Percentiles rank a stretch among this genome's conserved stretches.
Evolutionary conservation across 306 rosid genomes (phyloP).

Genomic region (Malus fusca): DNA sequence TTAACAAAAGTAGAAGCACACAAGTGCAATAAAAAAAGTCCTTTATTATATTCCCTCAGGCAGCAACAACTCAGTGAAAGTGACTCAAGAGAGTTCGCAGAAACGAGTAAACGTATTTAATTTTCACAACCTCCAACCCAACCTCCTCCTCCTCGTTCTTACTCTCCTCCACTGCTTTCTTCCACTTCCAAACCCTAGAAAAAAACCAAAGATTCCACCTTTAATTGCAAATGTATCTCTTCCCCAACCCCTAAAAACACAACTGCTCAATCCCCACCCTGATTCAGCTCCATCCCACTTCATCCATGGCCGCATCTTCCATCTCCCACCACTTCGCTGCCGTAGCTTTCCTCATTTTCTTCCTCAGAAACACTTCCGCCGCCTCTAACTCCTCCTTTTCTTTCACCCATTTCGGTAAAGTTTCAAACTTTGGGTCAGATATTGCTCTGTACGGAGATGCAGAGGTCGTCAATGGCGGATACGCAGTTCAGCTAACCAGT

Average conservation of each 20-base stretch:
- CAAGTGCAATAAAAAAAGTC: slow-evolving; percentile 17
- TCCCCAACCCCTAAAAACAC: slow-evolving; percentile 28
- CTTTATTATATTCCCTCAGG: slow-evolving; percentile 36
- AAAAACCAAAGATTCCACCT: slow-evolving; percentile 23
- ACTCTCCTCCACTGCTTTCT: slow-evolving; percentile 52
- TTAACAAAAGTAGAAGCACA: slow-evolving; percentile 9
- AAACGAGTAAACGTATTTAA: slow-evolving; percentile 49
- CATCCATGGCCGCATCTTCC: slow-evolving; percentile 54
- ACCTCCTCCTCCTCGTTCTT: slow-evolving; percentile 36
- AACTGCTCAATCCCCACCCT: slow-evolving; percentile 11
- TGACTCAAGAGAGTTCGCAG: slow-evolving; percentile 28
- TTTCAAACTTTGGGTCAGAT: slow-evolving; percentile 42
- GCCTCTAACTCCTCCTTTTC: slow-evolving; percentile 46
- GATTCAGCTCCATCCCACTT: slow-evolving; percentile 45
- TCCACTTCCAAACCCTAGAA: slow-evolving; percentile 59
- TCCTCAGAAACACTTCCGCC: slow-evolving; percentile 36
- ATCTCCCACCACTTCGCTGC: slow-evolving; percentile 21
- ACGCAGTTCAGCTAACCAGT: slow-evolving; percentile 51
- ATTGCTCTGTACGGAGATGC: slow-evolving; percentile 64
- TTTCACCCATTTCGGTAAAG: slow-evolving; percentile 48
- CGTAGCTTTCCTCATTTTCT: slow-evolving; percentile 35
- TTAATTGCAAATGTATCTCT: slow-evolving; percentile 41
- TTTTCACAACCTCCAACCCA: slow-evolving; percentile 68
- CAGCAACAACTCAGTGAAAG: slow-evolving; percentile 52
- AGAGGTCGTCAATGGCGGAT: slow-evolving; percentile 41